phyloP scores from a whole-genome alignment of 1,284 basidiomycete genomes.

The Melampsora americana region DNA sequence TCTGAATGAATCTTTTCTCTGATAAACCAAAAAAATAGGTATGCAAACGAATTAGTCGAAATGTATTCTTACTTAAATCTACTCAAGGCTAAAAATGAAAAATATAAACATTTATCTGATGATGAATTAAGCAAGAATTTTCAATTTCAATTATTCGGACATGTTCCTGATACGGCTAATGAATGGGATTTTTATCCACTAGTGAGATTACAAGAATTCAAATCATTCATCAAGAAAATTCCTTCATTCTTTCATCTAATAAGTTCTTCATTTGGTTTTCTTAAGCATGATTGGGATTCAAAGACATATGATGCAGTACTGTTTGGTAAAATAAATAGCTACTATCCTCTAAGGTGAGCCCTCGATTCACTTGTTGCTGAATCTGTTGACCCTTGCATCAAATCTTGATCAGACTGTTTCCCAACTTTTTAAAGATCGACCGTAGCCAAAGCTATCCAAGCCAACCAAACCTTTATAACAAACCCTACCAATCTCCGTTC shows the following conservation, averaged over 20 bases:
- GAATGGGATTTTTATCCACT: constrained; percentile 12
- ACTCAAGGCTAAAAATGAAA: background rate
- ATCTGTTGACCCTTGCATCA: no score
- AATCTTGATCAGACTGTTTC: background rate
- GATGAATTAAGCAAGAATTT: background rate
- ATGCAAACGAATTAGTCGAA: constrained; percentile 1
- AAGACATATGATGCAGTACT: background rate
- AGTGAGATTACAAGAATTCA: background rate
- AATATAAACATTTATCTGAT: background rate
- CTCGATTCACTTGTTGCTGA: no score
- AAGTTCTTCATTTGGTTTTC: no score
- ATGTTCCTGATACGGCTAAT: constrained; percentile 1
- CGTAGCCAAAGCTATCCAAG: constrained; percentile 10
- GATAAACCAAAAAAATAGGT: background rate
- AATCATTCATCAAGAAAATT: background rate
- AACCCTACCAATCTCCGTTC: background rate
- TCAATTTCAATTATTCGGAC: background rate
- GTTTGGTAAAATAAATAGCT: background rate
- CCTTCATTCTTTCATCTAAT: no score
- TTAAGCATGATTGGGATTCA: background rate
- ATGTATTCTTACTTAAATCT: background rate
- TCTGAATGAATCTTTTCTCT: background rate
- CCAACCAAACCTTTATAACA: background rate
- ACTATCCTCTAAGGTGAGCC: background rate
- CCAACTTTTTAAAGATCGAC: background rate